Evolutionary conservation across 2,329 filamentous ascomycete genomes (phyloP), one percentile per base, ranked within the genome.

Genomic region (Xylaria sp.): DNA sequence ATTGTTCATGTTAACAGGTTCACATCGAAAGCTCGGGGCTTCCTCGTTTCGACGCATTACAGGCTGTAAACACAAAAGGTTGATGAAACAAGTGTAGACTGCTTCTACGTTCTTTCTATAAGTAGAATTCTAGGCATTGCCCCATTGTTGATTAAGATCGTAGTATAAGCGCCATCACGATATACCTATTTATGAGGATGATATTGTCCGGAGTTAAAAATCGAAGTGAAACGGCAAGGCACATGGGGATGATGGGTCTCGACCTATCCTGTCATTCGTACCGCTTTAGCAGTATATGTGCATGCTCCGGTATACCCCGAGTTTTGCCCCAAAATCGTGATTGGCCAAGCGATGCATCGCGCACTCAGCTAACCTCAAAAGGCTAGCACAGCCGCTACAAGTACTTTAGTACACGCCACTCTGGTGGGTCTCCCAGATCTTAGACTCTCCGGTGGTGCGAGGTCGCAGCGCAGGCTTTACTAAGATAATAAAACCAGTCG

Each of bases 381-480:
- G 33, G 33, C 33, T 60, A 56, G 15, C n/a, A n/a, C n/a, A 14
- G 35, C 37, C 15, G 15, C 25, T n/a, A 38, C 9, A 31, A 31
- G 9, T 31, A 5, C 28, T 9, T 9, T 51, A 33, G 51, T n/a
- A n/a, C n/a, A n/a, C n/a, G n/a, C n/a, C n/a, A n/a, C n/a, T 45
- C 33, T 50, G 55, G 60, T 35, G 60, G 60, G 31, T 50, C n/a
- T 31, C 6, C 28, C 37, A 11, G 42, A 19, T 57, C 52, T 42
- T 23, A 47, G 19, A n/a, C n/a, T 45, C 45, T 47, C 45, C 45
- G 45, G 45, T 47, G 25, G 43, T 57, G 60, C 63, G 63, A 63
- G 52, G 45, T 63, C 60, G 63, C 60, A 65, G 28, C 28, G n/a
- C n/a, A n/a, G 28, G 11, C 47, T 60, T 58, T 47, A 52, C 45